Base-by-base conservation (phyloP, 2,329 filamentous ascomycete species). In the Alternaria atra region DNA sequence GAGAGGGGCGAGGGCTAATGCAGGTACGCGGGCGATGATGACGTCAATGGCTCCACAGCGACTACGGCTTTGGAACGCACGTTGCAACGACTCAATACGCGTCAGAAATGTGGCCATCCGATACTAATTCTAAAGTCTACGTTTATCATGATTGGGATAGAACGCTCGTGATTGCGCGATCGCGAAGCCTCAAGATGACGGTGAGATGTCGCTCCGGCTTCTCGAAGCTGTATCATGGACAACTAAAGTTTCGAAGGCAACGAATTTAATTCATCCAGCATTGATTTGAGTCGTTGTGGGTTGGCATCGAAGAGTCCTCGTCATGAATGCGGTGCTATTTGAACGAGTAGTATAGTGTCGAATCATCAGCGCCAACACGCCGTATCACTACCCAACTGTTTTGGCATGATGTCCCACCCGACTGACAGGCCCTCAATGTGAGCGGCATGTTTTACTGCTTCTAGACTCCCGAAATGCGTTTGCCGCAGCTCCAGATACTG, bases 391-490 rank as follows among this genome's bases (percentile, higher is more conserved):
- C 84, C 84, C 48, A 86, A 61, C 0, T 78, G 78, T 64, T 82
- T 82, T 2, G 84, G 84, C 84, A 86, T 85, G 5, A 77, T 60
- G 42, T 85, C 80, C 82, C 83, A 87, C 0, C 84, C 83, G 25
- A 83, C 71, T 5, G 78, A 64, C 6, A 81, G 68, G 0, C 82
- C 84, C 8, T 84, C 77, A 13, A 88, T 78, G 0, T 15, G 66
- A 4, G 83, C 84, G 17, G 83, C 79, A 69, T 87, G 85, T 46
- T 67, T 81, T 20, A 87, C 73, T 9, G 82, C 82, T 53, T 62
- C 80, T 75, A 87, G 75, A 12, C 70, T 68, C 0, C 85, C 85
- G 67, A 85, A 85, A 0, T 61, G 79, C 2, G 81, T 84, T 13
- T 77, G 52, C n/a, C 73, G 75, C 6, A 77, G 80, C 66, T 87